A percentile compares a stretch with the other conserved stretches of the same genome.
Conservation (phyloP, 441 rosid species). For the Pelargonium cotyledonis region DNA sequence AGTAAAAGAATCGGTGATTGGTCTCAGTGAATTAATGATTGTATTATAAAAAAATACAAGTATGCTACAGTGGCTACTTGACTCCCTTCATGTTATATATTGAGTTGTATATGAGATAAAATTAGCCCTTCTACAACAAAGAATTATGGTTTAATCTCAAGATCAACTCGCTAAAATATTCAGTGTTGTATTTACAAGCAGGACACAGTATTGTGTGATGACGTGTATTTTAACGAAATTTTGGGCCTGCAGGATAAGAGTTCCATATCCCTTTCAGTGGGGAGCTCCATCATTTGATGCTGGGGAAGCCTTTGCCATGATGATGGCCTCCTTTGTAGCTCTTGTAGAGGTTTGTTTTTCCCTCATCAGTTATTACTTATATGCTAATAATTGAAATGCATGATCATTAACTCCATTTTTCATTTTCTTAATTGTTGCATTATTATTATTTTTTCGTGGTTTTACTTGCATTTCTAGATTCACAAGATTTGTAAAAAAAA, state of each 20-base stretch:
- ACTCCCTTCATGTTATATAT: neutral
- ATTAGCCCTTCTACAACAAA: constrained; percentile 7
- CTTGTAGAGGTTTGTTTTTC: constrained; percentile 67
- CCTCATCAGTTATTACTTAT: constrained; percentile 11
- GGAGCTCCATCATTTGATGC: constrained; percentile 95
- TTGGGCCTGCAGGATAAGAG: constrained; percentile 67
- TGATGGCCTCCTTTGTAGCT: constrained; percentile 96
- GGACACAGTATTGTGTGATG: constrained; percentile 13
- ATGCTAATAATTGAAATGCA: constrained; percentile 5
- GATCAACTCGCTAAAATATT: too few relatives aligned
- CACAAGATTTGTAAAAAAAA: too few relatives aligned
- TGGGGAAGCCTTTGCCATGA: constrained; percentile 97
- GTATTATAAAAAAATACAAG: neutral
- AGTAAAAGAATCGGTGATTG: too few relatives aligned
- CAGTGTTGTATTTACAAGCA: constrained; percentile 5
- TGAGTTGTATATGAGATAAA: constrained; percentile 12
- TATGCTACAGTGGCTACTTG: neutral
- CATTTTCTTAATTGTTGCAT: neutral
- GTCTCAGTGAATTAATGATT: too few relatives aligned
- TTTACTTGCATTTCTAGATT: too few relatives aligned
- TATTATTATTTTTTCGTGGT: too few relatives aligned
- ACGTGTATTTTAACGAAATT: constrained; percentile 18
- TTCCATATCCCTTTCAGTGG: constrained; percentile 98
- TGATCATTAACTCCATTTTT: neutral
- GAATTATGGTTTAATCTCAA: neutral